These are phyloP conservation scores for Cyclocybe cylindracea DNA, from an alignment of 768 basidiomycete species.

Conservation along the genomic window DNA sequence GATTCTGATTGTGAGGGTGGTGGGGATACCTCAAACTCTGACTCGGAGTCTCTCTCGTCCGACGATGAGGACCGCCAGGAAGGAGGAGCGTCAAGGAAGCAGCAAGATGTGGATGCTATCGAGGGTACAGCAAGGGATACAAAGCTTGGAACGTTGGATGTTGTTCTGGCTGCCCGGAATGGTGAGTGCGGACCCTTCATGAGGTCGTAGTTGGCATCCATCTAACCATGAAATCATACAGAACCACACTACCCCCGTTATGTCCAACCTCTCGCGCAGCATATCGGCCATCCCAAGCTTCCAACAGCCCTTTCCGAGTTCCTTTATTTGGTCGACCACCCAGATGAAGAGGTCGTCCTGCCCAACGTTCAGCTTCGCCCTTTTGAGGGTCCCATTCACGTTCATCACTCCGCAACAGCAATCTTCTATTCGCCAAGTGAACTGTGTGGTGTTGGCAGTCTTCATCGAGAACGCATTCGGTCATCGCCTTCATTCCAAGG, in stretches of 20 bases:
- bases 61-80: too few relatives aligned
- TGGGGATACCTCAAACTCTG: too few relatives aligned
- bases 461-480: constrained; percentile 28
- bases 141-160: too few relatives aligned
- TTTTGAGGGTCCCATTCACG: constrained; percentile 17
- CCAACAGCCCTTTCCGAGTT: constrained; percentile 13
- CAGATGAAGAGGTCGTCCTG: constrained; percentile 2
- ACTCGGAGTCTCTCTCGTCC: too few relatives aligned
- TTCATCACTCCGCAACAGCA: constrained; percentile 26
- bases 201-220: too few relatives aligned
- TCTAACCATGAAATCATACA: too few relatives aligned
- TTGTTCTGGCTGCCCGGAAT: too few relatives aligned
- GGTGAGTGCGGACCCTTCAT: too few relatives aligned
- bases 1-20: too few relatives aligned
- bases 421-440: constrained; percentile 28
- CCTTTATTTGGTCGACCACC: constrained; percentile 11
- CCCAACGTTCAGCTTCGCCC: constrained; percentile 11
- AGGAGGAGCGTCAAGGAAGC: too few relatives aligned
- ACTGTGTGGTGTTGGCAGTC: constrained; percentile 22
- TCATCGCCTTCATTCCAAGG: constrained; percentile 21
- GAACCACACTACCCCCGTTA: constrained; percentile 11
- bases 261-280: constrained; percentile 9
- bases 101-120: too few relatives aligned
- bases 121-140: too few relatives aligned
- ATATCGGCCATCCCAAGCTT: constrained; percentile 18